Conservation (phyloP, 169 alveolate species). For the Plasmodium blacklocki region DNA sequence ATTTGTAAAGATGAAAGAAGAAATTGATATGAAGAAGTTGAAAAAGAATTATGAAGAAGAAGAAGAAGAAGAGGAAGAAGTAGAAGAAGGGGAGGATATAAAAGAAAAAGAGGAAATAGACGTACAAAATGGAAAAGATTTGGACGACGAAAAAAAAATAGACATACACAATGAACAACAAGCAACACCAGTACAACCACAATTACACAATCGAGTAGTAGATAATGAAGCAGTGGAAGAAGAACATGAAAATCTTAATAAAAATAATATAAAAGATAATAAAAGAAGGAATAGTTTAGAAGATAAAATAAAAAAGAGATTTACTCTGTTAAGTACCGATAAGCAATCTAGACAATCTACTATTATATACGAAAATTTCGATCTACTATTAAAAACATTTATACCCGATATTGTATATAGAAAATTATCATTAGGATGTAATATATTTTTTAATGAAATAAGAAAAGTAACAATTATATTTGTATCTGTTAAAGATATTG, state of each 20-base stretch:
- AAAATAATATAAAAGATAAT: neutral
- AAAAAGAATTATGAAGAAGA: constrained; percentile 14
- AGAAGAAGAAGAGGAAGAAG: neutral
- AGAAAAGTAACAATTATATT: constrained; percentile 85
- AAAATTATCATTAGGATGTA: constrained; percentile 82
- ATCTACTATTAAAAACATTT: constrained; percentile 78
- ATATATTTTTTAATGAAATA: constrained; percentile 86
- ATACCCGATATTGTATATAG: constrained; percentile 86
- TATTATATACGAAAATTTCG: constrained; percentile 66
- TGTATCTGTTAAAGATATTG: constrained; percentile 84
- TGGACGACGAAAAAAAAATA: neutral
- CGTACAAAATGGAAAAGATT: no score
- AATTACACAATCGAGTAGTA: neutral
- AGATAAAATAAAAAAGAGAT: neutral
- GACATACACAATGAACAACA: neutral
- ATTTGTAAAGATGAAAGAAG: constrained; percentile 6
- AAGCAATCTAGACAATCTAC: neutral
- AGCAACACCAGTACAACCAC: neutral
- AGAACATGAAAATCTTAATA: neutral
- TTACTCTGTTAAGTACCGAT: neutral
- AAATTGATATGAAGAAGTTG: constrained; percentile 26
- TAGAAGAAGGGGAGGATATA: neutral
- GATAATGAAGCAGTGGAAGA: neutral
- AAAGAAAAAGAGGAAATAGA: no score
- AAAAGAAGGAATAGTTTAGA: neutral